phyloP scores from a whole-genome alignment of 2,329 filamentous ascomycete genomes.

The Stachybotrys echinatus region DNA sequence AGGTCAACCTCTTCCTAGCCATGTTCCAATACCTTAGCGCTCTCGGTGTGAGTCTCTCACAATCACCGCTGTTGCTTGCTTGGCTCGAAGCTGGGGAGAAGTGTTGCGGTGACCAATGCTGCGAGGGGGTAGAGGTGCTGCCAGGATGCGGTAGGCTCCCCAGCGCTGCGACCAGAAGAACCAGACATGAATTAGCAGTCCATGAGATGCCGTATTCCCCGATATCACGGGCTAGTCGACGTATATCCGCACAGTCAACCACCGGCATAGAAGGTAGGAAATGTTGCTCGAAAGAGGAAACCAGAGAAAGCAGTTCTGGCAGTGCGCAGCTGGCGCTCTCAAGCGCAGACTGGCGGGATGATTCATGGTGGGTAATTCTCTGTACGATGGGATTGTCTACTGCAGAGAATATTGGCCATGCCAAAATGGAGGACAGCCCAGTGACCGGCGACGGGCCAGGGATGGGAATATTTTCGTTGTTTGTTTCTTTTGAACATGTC shows the following conservation, averaged over 20 bases:
- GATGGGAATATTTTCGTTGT: background rate
- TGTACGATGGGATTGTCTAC: background rate
- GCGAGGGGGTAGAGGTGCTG: background rate
- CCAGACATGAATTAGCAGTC: conserved; percentile 1
- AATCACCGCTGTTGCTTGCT: background rate
- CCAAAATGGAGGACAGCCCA: background rate
- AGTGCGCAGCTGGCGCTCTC: background rate
- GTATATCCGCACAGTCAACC: background rate
- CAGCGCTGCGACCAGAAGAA: conserved; percentile 3
- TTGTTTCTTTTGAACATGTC: background rate
- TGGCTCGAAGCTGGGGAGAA: background rate
- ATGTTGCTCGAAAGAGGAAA: background rate
- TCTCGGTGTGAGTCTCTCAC: background rate
- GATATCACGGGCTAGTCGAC: background rate
- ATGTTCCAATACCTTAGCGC: conserved; percentile 5
- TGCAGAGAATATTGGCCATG: background rate
- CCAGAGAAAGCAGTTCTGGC: background rate
- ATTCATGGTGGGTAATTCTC: background rate
- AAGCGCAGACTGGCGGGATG: background rate
- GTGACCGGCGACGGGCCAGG: background rate
- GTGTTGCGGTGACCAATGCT: background rate
- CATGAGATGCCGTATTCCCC: conserved; percentile 2
- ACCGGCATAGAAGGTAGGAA: background rate
- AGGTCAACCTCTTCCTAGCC: conserved; percentile 2
- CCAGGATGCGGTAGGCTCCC: background rate